Evolutionary conservation across 805 yeast genomes (phyloP), one percentile per base, ranked within the genome.

Genomic region (Komagataella ulmi): DNA sequence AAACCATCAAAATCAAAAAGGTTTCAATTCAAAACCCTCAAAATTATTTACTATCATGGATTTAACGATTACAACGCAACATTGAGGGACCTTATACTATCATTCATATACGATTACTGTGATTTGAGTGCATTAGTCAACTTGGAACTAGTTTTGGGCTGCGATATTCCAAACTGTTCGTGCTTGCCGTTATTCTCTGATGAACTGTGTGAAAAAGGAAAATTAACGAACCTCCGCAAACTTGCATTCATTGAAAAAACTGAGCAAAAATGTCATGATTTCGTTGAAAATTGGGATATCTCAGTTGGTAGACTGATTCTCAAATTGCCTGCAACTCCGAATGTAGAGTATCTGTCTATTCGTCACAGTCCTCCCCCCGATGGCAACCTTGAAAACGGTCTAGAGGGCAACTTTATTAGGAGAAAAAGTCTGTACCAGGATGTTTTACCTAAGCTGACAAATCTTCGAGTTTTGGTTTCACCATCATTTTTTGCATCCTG

Each of bases 341-440:
- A 10, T 10, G 62, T 60, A 3, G 49, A 53, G 3, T 71, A 63
- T 48, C 62, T 85, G 17, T 67, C 76, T 7, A 69, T 85, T n/a
- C 68, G 73, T 17, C 89, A 84, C 61, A 69, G 69, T 24, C 77
- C 84, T 3, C 85, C 87, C 2, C 44, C 62, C 2, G 77, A 77
- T 59, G 87, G 85, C 0, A 68, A 71, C 43, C 72, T 81, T 12
- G 68, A 64, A 17, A 85, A 83, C 61, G 87, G 88, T 2, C 75
- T 81, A 45, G 91, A 85, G 59, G 95, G 95, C 0, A 85, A 85
- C 57, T 83, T 79, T 57, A 60, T 76, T 6, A 73, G 88, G 54
- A 72, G 88, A 58, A 69, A 77, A 51, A 72, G 69, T 24, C 58
- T 85, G 10, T 83, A 74, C 57, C 71, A 72, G 21, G 61, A 65